Evolutionary conservation across 1,284 basidiomycete genomes (phyloP).

Genomic region (Pseudozyma tsukubaensis): DNA sequence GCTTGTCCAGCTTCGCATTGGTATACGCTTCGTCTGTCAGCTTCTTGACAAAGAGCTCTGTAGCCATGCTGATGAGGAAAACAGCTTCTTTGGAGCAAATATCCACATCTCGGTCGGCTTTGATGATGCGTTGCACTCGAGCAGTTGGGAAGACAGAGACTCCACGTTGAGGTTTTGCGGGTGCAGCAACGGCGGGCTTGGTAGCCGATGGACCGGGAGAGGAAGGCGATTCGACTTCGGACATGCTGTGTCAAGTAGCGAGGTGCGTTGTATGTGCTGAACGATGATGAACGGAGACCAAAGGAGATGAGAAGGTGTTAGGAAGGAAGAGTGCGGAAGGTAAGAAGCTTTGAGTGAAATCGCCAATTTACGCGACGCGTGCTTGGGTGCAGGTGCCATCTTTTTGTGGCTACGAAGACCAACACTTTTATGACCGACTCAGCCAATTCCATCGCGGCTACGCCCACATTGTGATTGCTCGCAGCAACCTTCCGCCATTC

Average conservation of each 20-base stretch:
- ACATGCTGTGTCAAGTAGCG: too few species aligned
- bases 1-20: conserved; percentile 59
- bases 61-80: conserved; percentile 58
- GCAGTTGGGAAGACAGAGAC: conserved; percentile 53
- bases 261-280: too few species aligned
- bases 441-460: neutral
- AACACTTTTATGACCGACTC: conserved; percentile 24
- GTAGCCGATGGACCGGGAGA: conserved; percentile 17
- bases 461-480: too few species aligned
- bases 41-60: conserved; percentile 59
- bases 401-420: conserved; percentile 2
- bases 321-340: neutral
- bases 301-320: neutral
- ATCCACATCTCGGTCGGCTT: conserved; percentile 61
- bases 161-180: conserved; percentile 34
- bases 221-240: conserved; percentile 11
- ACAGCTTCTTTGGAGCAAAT: conserved; percentile 63
- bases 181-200: neutral
- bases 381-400: neutral
- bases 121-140: conserved; percentile 59
- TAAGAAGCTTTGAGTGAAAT: neutral
- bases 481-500: too few species aligned
- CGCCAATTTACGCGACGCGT: conserved; percentile 43
- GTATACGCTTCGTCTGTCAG: conserved; percentile 58
- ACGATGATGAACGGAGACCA: neutral